Conservation (phyloP, 306 rosid species). For the Pyrus betulifolia region DNA sequence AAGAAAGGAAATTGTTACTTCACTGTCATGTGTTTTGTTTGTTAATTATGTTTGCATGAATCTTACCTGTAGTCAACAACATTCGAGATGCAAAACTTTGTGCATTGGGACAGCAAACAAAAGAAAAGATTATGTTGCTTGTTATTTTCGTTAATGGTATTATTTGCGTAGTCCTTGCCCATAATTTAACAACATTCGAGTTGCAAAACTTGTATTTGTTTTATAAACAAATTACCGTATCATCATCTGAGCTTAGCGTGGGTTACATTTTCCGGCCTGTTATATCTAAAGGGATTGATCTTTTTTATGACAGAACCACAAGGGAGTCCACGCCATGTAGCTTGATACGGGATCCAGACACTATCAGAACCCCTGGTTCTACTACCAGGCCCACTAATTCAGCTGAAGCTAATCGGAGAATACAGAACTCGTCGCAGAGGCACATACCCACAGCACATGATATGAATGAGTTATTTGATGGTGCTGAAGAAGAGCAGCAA, state of each 20-base stretch:
- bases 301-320: constrained; percentile 51
- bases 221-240: neutral
- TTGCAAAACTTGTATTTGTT: neutral
- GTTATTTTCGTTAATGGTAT: neutral
- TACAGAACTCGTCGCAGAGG: constrained; percentile 43
- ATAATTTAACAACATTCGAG: neutral
- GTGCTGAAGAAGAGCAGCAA: constrained; percentile 64
- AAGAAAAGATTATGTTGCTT: neutral
- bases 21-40: neutral
- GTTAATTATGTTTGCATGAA: neutral
- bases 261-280: neutral
- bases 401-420: constrained; percentile 35
- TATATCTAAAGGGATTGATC: neutral
- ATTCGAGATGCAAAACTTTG: neutral
- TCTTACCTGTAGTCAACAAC: neutral
- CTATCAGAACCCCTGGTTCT: constrained; percentile 68
- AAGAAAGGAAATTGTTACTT: neutral
- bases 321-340: constrained; percentile 95
- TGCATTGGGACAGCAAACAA: neutral
- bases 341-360: constrained; percentile 68
- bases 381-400: constrained; percentile 63
- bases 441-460: constrained; percentile 64
- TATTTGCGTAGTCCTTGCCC: neutral
- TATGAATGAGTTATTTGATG: constrained; percentile 81
- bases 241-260: neutral